These are phyloP conservation scores for Beauveria sp. DNA, from an alignment of 2,329 filamentous ascomycete genomes.

Conservation along the genomic window DNA sequence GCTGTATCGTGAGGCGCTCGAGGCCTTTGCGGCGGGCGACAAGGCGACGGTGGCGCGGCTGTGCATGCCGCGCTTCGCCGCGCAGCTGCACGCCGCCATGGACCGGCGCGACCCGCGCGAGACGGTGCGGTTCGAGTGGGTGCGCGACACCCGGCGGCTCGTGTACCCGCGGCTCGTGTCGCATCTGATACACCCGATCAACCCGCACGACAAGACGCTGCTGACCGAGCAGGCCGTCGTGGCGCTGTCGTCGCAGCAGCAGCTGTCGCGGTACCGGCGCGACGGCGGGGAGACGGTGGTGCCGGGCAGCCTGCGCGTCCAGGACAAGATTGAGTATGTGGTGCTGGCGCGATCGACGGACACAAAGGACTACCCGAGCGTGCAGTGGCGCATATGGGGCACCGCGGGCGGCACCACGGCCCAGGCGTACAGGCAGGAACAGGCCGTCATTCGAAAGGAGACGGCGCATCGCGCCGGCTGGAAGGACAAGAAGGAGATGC, in stretches of 20 bases:
- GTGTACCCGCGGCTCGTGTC: slow-evolving; percentile 45
- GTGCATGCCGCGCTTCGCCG: slow-evolving; percentile 45
- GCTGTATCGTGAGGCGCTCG: slow-evolving; percentile 54
- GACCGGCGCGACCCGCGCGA: slow-evolving; percentile 40
- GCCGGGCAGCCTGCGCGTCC: slow-evolving; percentile 40
- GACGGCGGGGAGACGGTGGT: slow-evolving; percentile 24
- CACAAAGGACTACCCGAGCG: slow-evolving; percentile 37
- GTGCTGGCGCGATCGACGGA: slow-evolving; percentile 47
- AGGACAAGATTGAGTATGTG: slow-evolving; percentile 55
- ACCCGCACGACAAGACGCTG: slow-evolving; percentile 31
- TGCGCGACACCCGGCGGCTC: slow-evolving; percentile 37
- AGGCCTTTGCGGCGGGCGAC: slow-evolving; percentile 53
- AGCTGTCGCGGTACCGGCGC: slow-evolving; percentile 34
- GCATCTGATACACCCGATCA: slow-evolving; percentile 43
- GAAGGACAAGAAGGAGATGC: slow-evolving; percentile 14
- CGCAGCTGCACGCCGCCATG: slow-evolving; percentile 46
- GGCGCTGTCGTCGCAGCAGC: slow-evolving; percentile 49
- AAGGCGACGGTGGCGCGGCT: slow-evolving; percentile 39
- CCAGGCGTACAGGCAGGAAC: slow-evolving; percentile 30
- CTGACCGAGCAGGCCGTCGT: slow-evolving; percentile 50
- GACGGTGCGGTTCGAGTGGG: slow-evolving; percentile 45
- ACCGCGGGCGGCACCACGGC: slow-evolving; percentile 48
- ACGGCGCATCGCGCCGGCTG: slow-evolving; percentile 27
- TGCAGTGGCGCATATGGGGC: slow-evolving; percentile 59
- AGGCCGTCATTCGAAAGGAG: slow-evolving; percentile 26